phyloP scores from a whole-genome alignment of 345 rosid genomes.

The Citrus medica region DNA sequence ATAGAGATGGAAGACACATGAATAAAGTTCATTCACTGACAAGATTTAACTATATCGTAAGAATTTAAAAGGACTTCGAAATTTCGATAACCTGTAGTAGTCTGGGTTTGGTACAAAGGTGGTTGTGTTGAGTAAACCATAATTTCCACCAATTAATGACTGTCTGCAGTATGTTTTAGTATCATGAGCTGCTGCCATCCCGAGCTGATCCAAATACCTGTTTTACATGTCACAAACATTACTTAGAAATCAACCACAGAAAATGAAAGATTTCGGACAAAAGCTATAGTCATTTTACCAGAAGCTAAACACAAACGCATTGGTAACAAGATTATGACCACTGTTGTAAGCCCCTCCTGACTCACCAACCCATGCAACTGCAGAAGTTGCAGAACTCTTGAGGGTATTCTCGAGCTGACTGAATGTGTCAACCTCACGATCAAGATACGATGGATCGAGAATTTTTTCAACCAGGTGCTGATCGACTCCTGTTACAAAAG shows the following conservation, averaged over 20 bases:
- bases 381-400: slow-evolving; percentile 50
- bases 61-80: background rate
- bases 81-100: slow-evolving; percentile 60
- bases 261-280: background rate
- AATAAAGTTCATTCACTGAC: background rate
- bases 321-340: slow-evolving; percentile 69
- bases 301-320: slow-evolving; percentile 89
- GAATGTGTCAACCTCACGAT: slow-evolving; percentile 51
- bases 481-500: slow-evolving; percentile 56
- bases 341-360: slow-evolving; percentile 98
- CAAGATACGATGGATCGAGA: slow-evolving; percentile 68
- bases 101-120: slow-evolving; percentile 91
- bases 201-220: slow-evolving; percentile 97
- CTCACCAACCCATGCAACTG: slow-evolving; percentile 90
- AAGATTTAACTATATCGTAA: background rate
- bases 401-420: slow-evolving; percentile 46
- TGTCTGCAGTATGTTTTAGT: slow-evolving; percentile 94
- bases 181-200: slow-evolving; percentile 61
- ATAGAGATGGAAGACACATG: background rate
- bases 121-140: slow-evolving; percentile 73
- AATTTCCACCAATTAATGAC: slow-evolving; percentile 82
- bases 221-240: slow-evolving; percentile 4
- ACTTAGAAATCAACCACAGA: slow-evolving; percentile 1
- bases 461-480: slow-evolving; percentile 58
- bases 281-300: slow-evolving; percentile 45